These are phyloP conservation scores for Penicillium occitanis DNA, from an alignment of 2,329 filamentous ascomycete genomes.

Conservation along the genomic window DNA sequence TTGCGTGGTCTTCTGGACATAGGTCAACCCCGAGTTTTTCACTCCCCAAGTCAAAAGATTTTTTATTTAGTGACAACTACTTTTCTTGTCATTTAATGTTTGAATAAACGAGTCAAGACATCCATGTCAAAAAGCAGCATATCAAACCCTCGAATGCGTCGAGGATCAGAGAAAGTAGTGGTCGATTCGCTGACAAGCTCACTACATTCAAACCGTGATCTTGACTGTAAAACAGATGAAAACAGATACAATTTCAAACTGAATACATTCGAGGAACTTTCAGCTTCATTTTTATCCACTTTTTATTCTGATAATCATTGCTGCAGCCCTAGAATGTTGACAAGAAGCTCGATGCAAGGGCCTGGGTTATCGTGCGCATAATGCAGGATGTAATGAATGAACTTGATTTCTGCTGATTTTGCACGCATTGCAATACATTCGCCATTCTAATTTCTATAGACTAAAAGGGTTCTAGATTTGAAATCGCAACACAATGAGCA, in stretches of 20 bases:
- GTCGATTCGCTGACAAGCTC: neutral
- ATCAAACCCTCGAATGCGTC: neutral
- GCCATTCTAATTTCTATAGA: too few species aligned
- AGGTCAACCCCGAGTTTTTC: neutral
- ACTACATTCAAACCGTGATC: neutral
- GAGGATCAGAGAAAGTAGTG: conserved; percentile 11
- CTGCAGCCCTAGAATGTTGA: neutral
- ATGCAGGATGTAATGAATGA: neutral
- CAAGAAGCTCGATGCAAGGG: conserved; percentile 2
- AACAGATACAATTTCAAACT: neutral
- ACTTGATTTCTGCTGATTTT: conserved; percentile 11
- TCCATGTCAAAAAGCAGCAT: neutral
- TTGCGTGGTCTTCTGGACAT: neutral
- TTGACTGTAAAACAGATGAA: neutral
- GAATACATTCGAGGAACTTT: neutral
- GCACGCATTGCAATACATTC: neutral
- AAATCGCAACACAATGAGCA: too few species aligned
- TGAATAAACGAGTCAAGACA: neutral
- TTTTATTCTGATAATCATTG: neutral
- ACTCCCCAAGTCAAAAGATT: neutral
- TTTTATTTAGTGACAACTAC: neutral
- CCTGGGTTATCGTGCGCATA: neutral
- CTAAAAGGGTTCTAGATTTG: too few species aligned
- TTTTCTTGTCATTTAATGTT: conserved; percentile 1
- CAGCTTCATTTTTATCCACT: neutral